Percentiles rank a stretch among this genome's conserved stretches.
Conservation (phyloP, 805 yeast genomes). For the Priceomyces melissophilus region DNA sequence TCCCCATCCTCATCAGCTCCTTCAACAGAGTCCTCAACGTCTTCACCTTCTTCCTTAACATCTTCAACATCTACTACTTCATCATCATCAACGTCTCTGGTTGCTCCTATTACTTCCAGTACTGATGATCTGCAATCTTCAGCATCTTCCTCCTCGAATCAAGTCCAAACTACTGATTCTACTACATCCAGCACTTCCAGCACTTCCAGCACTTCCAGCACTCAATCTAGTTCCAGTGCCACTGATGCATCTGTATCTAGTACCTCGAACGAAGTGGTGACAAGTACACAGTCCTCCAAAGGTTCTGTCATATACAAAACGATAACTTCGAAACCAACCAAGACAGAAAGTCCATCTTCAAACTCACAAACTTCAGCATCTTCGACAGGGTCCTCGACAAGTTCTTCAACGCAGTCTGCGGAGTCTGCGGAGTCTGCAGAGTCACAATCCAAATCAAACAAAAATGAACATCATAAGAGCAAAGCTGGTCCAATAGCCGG, state of each 20-base stretch:
- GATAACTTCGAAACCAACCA: slow-evolving; percentile 5
- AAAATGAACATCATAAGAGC: slow-evolving; percentile 9
- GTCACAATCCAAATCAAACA: background rate
- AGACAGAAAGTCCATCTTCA: background rate
- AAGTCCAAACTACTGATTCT: background rate
- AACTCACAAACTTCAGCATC: slow-evolving; percentile 5
- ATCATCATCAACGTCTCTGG: slow-evolving; percentile 5
- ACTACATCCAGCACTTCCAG: slow-evolving; percentile 8
- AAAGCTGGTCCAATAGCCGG: slow-evolving; percentile 41
- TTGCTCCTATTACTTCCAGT: no score
- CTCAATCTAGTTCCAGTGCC: slow-evolving; percentile 9
- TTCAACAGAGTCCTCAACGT: slow-evolving; percentile 6
- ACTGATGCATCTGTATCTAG: slow-evolving; percentile 6
- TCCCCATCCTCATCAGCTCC: slow-evolving; percentile 9
- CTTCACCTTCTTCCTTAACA: slow-evolving; percentile 4
- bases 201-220: slow-evolving; percentile 2
- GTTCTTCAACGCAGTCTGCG: slow-evolving; percentile 4
- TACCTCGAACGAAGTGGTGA: slow-evolving; percentile 4
- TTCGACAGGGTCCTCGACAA: slow-evolving; percentile 4
- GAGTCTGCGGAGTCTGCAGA: no score
- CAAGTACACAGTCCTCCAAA: slow-evolving; percentile 6
- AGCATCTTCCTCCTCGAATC: background rate
- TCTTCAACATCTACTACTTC: slow-evolving; percentile 4
- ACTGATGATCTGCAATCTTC: background rate
- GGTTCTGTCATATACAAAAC: slow-evolving; percentile 9